Conservation (phyloP, 768 basidiomycete genomes). For the Amanita inopinata region DNA sequence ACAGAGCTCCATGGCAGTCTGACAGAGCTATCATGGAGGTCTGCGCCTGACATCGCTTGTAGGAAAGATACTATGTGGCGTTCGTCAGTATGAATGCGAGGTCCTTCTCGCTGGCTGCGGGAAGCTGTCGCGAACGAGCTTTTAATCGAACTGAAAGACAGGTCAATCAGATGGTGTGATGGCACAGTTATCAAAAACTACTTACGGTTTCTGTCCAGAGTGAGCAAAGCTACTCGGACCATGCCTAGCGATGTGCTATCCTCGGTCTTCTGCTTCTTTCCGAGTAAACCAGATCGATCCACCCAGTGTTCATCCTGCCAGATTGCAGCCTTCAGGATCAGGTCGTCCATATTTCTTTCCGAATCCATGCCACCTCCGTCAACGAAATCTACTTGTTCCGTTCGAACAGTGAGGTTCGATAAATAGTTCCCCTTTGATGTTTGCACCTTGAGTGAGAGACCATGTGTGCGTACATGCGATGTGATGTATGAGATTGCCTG, state of each 20-base stretch:
- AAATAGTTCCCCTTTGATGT: constrained; percentile 95
- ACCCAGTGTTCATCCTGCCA: constrained; percentile 94
- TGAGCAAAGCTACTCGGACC: constrained; percentile 82
- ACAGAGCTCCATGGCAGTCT: too few species aligned
- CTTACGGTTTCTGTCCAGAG: constrained; percentile 87
- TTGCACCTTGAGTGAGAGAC: constrained; percentile 81
- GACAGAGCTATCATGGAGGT: too few species aligned
- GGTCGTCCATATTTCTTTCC: constrained; percentile 86
- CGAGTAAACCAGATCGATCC: constrained; percentile 71
- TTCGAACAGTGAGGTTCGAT: constrained; percentile 67
- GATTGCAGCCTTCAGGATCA: constrained; percentile 84
- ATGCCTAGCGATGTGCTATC: constrained; percentile 32
- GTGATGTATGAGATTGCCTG: constrained; percentile 70
- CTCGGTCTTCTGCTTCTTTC: constrained; percentile 24
- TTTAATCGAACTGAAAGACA: constrained; percentile 68
- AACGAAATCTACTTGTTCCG: constrained; percentile 73
- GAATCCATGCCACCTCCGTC: constrained; percentile 24
- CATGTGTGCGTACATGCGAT: constrained; percentile 63
- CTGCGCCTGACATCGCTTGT: too few species aligned
- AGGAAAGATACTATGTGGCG: constrained; percentile 18
- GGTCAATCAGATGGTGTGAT: constrained; percentile 10
- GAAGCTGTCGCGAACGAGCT: constrained; percentile 77
- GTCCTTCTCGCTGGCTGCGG: constrained; percentile 81
- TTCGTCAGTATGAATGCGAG: constrained; percentile 55
- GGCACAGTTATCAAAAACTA: constrained; percentile 13